Evolutionary conservation across 2,329 filamentous ascomycete species (phyloP).

Genomic region (Exophiala bonariae): DNA sequence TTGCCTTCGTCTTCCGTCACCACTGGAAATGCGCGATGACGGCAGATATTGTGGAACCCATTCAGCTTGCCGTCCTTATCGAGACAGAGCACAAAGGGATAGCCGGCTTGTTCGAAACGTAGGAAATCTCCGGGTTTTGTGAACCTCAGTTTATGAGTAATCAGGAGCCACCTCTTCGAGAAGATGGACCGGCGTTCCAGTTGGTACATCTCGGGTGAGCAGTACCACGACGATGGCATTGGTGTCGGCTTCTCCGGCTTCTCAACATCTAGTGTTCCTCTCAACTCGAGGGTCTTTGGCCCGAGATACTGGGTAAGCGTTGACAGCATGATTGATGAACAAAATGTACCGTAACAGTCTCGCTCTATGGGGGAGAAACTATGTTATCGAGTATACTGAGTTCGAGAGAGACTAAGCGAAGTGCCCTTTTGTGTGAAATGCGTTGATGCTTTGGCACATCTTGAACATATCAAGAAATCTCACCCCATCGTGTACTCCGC

Average conservation of each 20-base stretch:
- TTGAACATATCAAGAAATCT: no score
- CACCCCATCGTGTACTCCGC: no score
- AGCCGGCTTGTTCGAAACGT: slow-evolving; percentile 41
- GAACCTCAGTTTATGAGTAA: slow-evolving; percentile 46
- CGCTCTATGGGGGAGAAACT: no score
- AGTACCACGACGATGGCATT: slow-evolving; percentile 54
- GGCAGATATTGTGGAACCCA: slow-evolving; percentile 64
- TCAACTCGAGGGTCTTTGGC: no score
- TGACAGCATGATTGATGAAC: no score
- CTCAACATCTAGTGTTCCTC: no score
- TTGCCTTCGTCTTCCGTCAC: slow-evolving; percentile 36
- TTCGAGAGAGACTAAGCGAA: no score
- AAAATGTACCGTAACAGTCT: no score
- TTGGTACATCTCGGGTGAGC: slow-evolving; percentile 49
- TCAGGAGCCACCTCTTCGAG: slow-evolving; percentile 48
- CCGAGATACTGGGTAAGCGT: no score
- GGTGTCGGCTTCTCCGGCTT: slow-evolving; percentile 17
- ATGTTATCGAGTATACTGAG: no score
- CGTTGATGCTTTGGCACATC: no score
- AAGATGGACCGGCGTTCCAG: slow-evolving; percentile 52
- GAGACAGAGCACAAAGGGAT: slow-evolving; percentile 53
- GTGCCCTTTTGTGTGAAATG: no score
- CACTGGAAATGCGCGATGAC: slow-evolving; percentile 59
- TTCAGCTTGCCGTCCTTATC: slow-evolving; percentile 55
- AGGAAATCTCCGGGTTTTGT: slow-evolving; percentile 47